Conservation (phyloP, 1,284 basidiomycete species). For the Ganoderma resinaceum region DNA sequence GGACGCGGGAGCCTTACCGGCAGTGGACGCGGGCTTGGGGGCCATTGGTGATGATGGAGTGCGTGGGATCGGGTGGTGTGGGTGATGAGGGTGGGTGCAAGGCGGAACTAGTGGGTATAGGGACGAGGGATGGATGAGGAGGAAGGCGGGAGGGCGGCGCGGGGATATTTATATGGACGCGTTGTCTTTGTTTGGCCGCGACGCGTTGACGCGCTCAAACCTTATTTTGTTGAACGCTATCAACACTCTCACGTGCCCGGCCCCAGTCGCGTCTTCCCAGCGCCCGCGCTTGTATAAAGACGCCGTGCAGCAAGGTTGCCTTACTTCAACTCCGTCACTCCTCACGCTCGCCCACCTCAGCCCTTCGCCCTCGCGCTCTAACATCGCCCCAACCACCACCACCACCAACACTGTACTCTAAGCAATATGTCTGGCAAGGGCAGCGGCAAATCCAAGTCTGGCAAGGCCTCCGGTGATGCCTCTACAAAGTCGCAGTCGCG, state of each 20-base stretch:
- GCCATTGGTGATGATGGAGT: conserved; percentile 34
- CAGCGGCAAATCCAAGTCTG: conserved; percentile 65
- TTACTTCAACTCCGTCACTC: conserved; percentile 13
- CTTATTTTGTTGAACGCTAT: conserved; percentile 39
- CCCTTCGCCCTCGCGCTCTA: conserved; percentile 17
- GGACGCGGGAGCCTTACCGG: conserved; percentile 58
- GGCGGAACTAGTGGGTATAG: conserved; percentile 19
- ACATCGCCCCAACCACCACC: conserved; percentile 20
- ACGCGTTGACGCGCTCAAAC: conserved; percentile 41
- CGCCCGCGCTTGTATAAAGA: conserved; percentile 30
- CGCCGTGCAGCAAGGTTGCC: neutral
- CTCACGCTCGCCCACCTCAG: conserved; percentile 16
- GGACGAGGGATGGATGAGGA: conserved; percentile 26
- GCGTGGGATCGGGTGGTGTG: conserved; percentile 11
- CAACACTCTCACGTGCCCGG: conserved; percentile 34
- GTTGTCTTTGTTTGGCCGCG: conserved; percentile 42
- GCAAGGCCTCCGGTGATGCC: conserved; percentile 58
- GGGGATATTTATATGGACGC: conserved; percentile 40
- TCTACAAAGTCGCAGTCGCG: conserved; percentile 70
- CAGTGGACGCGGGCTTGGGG: conserved; percentile 55
- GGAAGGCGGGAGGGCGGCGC: conserved; percentile 15
- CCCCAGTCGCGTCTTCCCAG: conserved; percentile 23
- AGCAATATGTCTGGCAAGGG: conserved; percentile 62
- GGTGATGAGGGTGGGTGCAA: conserved; percentile 12
- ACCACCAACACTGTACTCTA: conserved; percentile 17